Evolutionary conservation across 805 yeast species (phyloP).

Genomic region (Candida piceae): DNA sequence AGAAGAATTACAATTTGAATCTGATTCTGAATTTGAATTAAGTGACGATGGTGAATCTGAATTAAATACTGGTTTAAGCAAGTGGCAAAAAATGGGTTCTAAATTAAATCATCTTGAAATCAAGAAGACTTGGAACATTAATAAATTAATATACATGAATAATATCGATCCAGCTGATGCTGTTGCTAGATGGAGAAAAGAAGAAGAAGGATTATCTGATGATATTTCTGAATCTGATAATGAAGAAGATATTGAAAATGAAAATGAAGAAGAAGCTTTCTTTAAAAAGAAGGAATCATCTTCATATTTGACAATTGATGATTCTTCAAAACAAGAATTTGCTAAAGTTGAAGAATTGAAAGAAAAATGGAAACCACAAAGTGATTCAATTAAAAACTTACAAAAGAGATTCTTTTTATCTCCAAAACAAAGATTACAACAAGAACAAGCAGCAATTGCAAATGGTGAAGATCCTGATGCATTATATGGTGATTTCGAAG

Average conservation of each 20-base stretch:
- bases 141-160: conserved; percentile 73
- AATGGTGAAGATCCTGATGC: conserved; percentile 43
- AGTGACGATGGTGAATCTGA: conserved; percentile 35
- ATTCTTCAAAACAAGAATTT: conserved; percentile 34
- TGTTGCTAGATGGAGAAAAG: conserved; percentile 63
- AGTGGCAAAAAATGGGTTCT: conserved; percentile 50
- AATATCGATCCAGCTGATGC: conserved; percentile 72
- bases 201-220: conserved; percentile 39
- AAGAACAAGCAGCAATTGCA: conserved; percentile 23
- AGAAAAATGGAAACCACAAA: conserved; percentile 35
- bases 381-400: conserved; percentile 36
- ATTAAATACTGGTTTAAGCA: conserved; percentile 25
- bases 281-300: conserved; percentile 41
- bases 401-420: conserved; percentile 49
- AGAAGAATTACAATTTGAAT: conserved; percentile 39
- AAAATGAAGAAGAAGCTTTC: conserved; percentile 50
- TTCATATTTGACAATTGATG: not conserved
- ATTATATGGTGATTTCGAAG: conserved; percentile 40
- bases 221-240: conserved; percentile 31
- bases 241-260: conserved; percentile 41
- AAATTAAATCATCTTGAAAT: conserved; percentile 49
- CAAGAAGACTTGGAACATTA: conserved; percentile 69
- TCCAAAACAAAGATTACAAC: conserved; percentile 38
- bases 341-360: conserved; percentile 40
- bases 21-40: conserved; percentile 46